Percentiles rank a stretch among this genome's conserved stretches.
These are phyloP conservation scores for Hymenoscyphus fraxineus DNA, from an alignment of 2,329 filamentous ascomycete genomes.

Conservation along the genomic window DNA sequence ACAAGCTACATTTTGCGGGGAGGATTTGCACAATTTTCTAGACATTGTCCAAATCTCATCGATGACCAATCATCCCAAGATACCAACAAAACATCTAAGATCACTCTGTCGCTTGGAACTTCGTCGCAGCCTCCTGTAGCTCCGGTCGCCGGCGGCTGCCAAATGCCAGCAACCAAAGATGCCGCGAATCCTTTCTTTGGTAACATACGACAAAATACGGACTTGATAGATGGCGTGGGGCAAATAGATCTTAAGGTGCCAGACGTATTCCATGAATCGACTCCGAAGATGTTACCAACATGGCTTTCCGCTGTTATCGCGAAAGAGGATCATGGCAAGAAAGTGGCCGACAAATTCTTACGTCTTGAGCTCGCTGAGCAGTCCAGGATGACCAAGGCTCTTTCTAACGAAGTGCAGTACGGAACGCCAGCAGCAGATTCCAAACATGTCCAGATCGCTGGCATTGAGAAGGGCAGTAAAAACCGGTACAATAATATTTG, in stretches of 20 bases:
- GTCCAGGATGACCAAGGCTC: conserved; percentile 83
- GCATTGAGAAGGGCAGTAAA: conserved; percentile 90
- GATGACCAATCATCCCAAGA: conserved; percentile 45
- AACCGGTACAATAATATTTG: conserved; percentile 98
- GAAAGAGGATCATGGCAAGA: conserved; percentile 68
- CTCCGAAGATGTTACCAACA: conserved; percentile 52
- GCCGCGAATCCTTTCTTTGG: conserved; percentile 86
- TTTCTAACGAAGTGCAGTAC: conserved; percentile 58
- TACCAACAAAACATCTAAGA: conserved; percentile 37
- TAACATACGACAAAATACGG: conserved; percentile 96
- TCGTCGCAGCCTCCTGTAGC: conserved; percentile 49
- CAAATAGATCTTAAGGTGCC: conserved; percentile 66
- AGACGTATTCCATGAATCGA: conserved; percentile 43
- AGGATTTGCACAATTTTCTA: conserved; percentile 73
- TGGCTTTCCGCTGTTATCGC: conserved; percentile 74
- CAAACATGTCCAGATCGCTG: conserved; percentile 67
- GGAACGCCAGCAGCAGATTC: conserved; percentile 39
- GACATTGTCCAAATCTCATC: conserved; percentile 61
- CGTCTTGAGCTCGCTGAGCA: conserved; percentile 81
- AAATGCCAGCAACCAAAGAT: conserved; percentile 66
- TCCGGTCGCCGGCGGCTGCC: conserved; percentile 85
- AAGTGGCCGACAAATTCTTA: conserved; percentile 78
- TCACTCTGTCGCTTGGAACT: conserved; percentile 49
- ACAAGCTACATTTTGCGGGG: conserved; percentile 72
- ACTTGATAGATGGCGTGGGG: conserved; percentile 87